phyloP scores from a whole-genome alignment of 2,329 filamentous ascomycete species.

The Claviceps pusilla region DNA sequence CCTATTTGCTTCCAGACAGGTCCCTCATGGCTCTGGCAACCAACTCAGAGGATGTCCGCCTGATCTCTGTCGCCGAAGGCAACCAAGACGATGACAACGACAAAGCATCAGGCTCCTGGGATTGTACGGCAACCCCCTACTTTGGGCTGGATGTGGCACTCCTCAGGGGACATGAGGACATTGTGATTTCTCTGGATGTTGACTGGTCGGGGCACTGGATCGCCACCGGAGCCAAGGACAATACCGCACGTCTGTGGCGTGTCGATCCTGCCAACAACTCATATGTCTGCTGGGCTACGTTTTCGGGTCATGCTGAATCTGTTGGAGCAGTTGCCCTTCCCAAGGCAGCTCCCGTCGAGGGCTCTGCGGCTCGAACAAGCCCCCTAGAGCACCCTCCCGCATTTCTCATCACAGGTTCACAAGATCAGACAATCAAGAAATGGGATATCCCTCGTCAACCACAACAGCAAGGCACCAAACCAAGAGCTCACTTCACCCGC shows the following conservation, averaged over 20 bases:
- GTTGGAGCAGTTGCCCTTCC: slow-evolving; percentile 80
- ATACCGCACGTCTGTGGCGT: slow-evolving; percentile 80
- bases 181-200: slow-evolving; percentile 84
- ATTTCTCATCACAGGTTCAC: slow-evolving; percentile 81
- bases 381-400: slow-evolving; percentile 67
- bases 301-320: slow-evolving; percentile 88
- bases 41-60: slow-evolving; percentile 82
- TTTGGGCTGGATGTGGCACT: slow-evolving; percentile 83
- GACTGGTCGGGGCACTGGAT: slow-evolving; percentile 98
- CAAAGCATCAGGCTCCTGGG: slow-evolving; percentile 8
- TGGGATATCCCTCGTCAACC: slow-evolving; percentile 62
- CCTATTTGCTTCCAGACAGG: slow-evolving; percentile 65
- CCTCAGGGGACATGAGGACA: slow-evolving; percentile 83
- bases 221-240: slow-evolving; percentile 91
- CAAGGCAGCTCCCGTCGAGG: slow-evolving; percentile 48
- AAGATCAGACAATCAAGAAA: slow-evolving; percentile 88
- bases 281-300: slow-evolving; percentile 65
- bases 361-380: slow-evolving; percentile 54
- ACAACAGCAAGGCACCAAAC: slow-evolving; percentile 27
- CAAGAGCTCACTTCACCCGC: slow-evolving; percentile 65
- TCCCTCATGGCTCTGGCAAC: slow-evolving; percentile 81
- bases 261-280: slow-evolving; percentile 62
- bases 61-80: slow-evolving; percentile 54
- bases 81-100: slow-evolving; percentile 8
- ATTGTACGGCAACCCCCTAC: slow-evolving; percentile 33